Conservation (phyloP, 371 early-diverging fungal genomes). For the Mortierella sp. region DNA sequence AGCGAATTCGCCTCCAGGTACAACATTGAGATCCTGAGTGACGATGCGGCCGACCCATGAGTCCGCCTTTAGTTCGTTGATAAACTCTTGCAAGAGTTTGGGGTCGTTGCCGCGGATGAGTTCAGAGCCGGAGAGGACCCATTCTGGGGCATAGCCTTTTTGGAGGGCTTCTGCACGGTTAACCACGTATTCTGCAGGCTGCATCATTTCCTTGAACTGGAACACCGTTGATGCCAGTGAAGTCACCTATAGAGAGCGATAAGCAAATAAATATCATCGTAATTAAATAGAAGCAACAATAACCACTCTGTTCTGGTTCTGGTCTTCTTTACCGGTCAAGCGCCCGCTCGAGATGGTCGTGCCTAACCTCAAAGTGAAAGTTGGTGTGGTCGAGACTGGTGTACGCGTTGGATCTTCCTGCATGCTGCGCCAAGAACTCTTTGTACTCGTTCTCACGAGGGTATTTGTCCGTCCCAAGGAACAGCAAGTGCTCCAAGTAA, state of each 20-base stretch:
- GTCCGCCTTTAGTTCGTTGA: slow-evolving; percentile 73
- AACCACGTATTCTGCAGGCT: slow-evolving; percentile 67
- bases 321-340: slow-evolving; percentile 86
- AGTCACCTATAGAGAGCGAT: slow-evolving; percentile 50
- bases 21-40: slow-evolving; percentile 14
- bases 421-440: slow-evolving; percentile 86
- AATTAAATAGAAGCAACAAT: no score
- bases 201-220: slow-evolving; percentile 85
- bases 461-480: slow-evolving; percentile 88
- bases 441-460: slow-evolving; percentile 94
- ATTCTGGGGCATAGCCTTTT: slow-evolving; percentile 71
- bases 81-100: slow-evolving; percentile 64
- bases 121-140: slow-evolving; percentile 75
- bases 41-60: slow-evolving; percentile 54
- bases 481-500: slow-evolving; percentile 98
- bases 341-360: slow-evolving; percentile 88
- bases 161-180: slow-evolving; percentile 68
- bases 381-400: slow-evolving; percentile 88
- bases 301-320: no score
- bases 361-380: slow-evolving; percentile 93
- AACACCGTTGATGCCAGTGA: slow-evolving; percentile 78
- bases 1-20: slow-evolving; percentile 62
- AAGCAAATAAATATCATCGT: slow-evolving; percentile 11
- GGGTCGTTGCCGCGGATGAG: slow-evolving; percentile 72
- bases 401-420: slow-evolving; percentile 96